Evolutionary conservation across 495 filamentous ascomycete species (phyloP), one percentile per base, ranked within the genome.

Genomic region (Clavariopsis aquatica): DNA sequence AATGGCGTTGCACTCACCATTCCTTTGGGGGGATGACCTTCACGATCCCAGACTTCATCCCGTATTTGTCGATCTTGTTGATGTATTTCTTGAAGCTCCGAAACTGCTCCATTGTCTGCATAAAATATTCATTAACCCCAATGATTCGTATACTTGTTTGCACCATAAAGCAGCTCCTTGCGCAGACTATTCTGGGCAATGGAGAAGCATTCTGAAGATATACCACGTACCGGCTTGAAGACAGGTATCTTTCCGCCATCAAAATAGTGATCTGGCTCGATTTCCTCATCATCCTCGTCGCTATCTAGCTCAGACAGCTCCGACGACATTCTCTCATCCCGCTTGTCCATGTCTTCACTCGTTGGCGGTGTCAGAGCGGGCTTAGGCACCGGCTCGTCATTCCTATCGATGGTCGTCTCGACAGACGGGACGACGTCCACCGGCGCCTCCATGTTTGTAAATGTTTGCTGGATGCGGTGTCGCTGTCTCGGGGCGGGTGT

Each of bases 21-120:
- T 97, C 95, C 71, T 89, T 79, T 1, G 94, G 95, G 29, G 94
- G 93, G 64, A 98, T 86, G 49, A 98, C 89, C 75, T 98, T 98
- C 71, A 97, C 83, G 71, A 98, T 97, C 15, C 94, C 94, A 15
- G 91, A 91, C 77, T 90, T 89, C 94, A 98, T 98, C 69, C 94
- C 94, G 75, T 97, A 95, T 62, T 87, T 86, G 73, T 98, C 89
- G 65, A 98, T 85, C 74, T 89, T 94, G 49, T 86, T 82, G 79
- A 96, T 87, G 77, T 92, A 98, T 63, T 81, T 81, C 74, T 91
- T 89, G 78, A 98, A 98, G 75, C 89, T 90, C 57, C 84, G 82
- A 77, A 98, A 98, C 78, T 98, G 92, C 49, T 88, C 84, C 91
- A 96, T 93, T 49, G 88, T 91, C 81, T 89, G 62, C 46, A 53